Evolutionary conservation across 495 filamentous ascomycete species (phyloP), one percentile per base, ranked within the genome.

Genomic region (Friedmanniomyces simplex): DNA sequence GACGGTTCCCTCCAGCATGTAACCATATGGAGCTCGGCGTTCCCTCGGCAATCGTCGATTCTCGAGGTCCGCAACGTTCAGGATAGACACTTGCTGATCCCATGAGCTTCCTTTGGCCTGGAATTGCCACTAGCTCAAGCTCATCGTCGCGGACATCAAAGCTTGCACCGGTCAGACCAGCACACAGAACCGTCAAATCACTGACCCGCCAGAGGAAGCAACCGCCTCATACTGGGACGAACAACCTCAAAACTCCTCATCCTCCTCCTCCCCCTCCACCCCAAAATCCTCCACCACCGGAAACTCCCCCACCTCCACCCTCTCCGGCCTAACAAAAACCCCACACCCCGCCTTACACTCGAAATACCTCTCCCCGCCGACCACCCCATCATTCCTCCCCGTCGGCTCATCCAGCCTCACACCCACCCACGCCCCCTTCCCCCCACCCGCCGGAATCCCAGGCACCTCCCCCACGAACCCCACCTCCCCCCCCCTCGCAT

Each of bases 321-420:
- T 79, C 62, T 96, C 93, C 30, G 93, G 87, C 67, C 90, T 79
- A 11, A 96, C 88, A 63, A 98, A 97, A 82, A 97, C 91, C 60
- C 93, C 93, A 71, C 79, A 79, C 5, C 81, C 81, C 50, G 82
- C 81, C 47, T 80, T 70, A 66, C 93, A 97, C 32, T 89, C 81
- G 66, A 97, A 98, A 69, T 97, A 97, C 48, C 88, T 77, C 39
- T 93, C 77, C 91, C 93, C 96, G 60, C 89, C 79, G 24, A 97
- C 86, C 24, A 82, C 79, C 59, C 93, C 93, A 76, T 97, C 89
- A 65, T 98, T 97, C 74, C 96, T 97, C 18, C 93, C 93, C 11
- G 76, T 78, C 21, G 81, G 75, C 42, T 86, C 85, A 48, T 88
- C 83, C 58, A 97, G 79, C 76, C 94, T 89, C 48, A 97, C 78